phyloP scores from a whole-genome alignment of 2,329 filamentous ascomycete genomes.

The Calonectria pteridis region DNA sequence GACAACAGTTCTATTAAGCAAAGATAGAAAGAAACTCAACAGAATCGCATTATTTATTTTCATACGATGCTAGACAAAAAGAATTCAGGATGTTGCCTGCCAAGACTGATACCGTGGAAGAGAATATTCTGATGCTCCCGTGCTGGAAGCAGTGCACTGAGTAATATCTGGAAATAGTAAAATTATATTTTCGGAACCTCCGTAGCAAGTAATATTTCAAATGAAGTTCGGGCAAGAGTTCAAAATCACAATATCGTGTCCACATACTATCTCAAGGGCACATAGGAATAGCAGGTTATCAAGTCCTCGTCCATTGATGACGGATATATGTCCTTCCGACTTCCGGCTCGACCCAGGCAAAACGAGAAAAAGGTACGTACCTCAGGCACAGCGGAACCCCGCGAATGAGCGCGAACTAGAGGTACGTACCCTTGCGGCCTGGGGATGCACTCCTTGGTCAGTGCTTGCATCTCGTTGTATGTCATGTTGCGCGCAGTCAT shows the following conservation, averaged over 20 bases:
- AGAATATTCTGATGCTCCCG: not conserved
- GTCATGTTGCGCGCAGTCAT: conserved; percentile 21
- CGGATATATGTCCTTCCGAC: not conserved
- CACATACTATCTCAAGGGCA: not conserved
- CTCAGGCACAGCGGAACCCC: not conserved
- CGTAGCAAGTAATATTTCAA: not conserved
- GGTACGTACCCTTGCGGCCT: conserved; percentile 18
- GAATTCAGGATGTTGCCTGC: not conserved
- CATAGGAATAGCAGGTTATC: not conserved
- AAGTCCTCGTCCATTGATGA: too few species aligned
- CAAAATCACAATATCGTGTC: not conserved
- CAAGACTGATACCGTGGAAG: not conserved
- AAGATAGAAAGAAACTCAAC: not conserved
- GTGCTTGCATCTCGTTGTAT: conserved; percentile 8
- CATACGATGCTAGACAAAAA: not conserved
- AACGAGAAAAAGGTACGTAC: not conserved
- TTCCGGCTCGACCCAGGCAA: not conserved
- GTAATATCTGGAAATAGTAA: not conserved
- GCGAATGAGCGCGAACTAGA: not conserved
- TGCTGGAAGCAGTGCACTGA: not conserved
- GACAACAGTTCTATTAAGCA: not conserved
- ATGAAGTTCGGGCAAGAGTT: too few species aligned
- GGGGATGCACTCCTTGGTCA: conserved; percentile 17
- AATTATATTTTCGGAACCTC: not conserved
- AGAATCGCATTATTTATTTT: not conserved